Evolutionary conservation across 768 basidiomycete genomes (phyloP), one percentile per base, ranked within the genome.

Genomic region (Lactarius hatsudake): DNA sequence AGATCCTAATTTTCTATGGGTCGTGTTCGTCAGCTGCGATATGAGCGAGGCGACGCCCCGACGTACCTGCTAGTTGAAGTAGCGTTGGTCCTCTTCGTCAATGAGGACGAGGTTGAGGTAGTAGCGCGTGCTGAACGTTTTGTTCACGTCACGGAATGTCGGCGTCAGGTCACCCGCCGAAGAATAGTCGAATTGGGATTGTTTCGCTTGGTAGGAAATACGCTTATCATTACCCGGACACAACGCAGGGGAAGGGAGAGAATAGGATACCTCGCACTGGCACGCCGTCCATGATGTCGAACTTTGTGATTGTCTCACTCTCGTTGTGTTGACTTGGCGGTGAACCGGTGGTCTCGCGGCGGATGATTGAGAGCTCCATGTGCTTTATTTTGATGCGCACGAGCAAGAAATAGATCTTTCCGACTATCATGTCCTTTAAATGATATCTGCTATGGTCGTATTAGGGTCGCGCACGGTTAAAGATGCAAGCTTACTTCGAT

Each of bases 241-340:
- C 20, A 23, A n/a, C 0, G 12, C 3, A 10, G 12, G 9, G 26
- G 36, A 36, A 0, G 51, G 42, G 15, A 15, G 9, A 17, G 30
- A 56, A 9, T 4, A 48, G 75, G 82, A 57, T 69, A 91, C 93
- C 94, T 73, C 96, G 84, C n/a, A 97, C 94, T 2, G 96, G 96
- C 6, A 96, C 94, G 2, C 96, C 95, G 76, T 98, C 96, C 96
- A 98, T 97, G 72, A 98, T 97, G 79, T 98, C 97, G 74, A 98
- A 98, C 78, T 98, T 98, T 10, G 96, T 98, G 73, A 98, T 98
- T 7, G 96, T 98, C 76, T 98, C 96, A 73, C 91, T 94, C 77
- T 99, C 96, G 76, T 98, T 99, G 77, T 99, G 98, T 78, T 96
- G 95, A 73, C 98, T 98, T n/a, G 97, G 97, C 2, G 93, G 93